A percentile compares a stretch with the other conserved stretches of the same genome.
Conservation (phyloP, 305 asterid species). For the Rubia balearica region DNA sequence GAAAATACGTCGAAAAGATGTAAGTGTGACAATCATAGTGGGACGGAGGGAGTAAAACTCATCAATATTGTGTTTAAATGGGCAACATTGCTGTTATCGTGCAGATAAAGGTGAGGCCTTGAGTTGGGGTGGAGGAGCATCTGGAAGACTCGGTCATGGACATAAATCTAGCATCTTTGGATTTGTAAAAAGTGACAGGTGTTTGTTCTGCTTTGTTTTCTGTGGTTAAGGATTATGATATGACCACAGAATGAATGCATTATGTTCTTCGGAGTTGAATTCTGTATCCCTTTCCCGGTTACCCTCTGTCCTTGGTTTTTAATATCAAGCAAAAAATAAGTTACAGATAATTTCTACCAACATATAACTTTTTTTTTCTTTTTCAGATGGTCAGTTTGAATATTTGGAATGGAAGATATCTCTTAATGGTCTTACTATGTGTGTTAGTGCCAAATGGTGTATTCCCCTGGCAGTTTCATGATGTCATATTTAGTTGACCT, state of each 20-base stretch:
- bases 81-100: constrained; percentile 13
- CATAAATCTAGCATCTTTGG: constrained; percentile 68
- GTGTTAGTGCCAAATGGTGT: neutral
- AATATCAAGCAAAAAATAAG: neutral
- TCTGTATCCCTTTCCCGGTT: neutral
- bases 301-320: neutral
- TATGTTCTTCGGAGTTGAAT: constrained; percentile 8
- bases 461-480: neutral
- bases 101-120: constrained; percentile 82
- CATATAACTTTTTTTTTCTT: neutral
- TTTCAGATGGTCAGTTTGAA: neutral
- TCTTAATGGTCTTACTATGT: neutral
- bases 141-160: constrained; percentile 97
- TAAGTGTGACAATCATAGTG: neutral
- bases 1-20: neutral
- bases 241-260: constrained; percentile 7
- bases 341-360: neutral
- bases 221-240: constrained; percentile 15
- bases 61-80: constrained; percentile 7
- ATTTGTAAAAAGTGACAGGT: constrained; percentile 72
- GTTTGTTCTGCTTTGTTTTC: constrained; percentile 19
- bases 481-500: neutral
- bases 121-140: constrained; percentile 97
- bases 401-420: neutral
- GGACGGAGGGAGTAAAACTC: neutral